Base-by-base conservation (phyloP, 257 asterid species). In the Solanum verrucosum region DNA sequence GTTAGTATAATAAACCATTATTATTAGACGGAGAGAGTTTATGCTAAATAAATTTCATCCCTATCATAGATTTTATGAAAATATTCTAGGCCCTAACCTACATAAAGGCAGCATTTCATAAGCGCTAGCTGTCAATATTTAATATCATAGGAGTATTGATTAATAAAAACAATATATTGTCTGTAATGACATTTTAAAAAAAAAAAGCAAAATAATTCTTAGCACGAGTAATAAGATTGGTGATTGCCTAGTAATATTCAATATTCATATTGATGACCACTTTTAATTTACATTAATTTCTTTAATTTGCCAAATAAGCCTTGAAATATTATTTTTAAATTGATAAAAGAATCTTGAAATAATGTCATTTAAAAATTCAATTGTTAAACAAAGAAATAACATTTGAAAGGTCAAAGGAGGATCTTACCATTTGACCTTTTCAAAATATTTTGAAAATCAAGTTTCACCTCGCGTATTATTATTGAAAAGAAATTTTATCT, bases 11-110 rank as follows among this genome's bases (percentile, higher is more conserved):
- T 38, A 2, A 38, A 38, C 1, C 2, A 38, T 6, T 38, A 38
- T 2, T 38, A 3, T 8, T 38, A 3, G 7, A 37, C 3, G 7
- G 6, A 14, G 5, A 0, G 21, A 5, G 21, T 49, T 0, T 52
- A 52, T 52, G 9, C 63, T 6, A 52, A 52, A 52, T 52, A 52
- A 52, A 52, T 4, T 52, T 52, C 63, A 52, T 1, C 63, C 9
- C 63, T 6, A 18, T 52, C 3, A 52, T 52, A 52, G 9, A 52
- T 52, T 52, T 52, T 52, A 52, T 6, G 63, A 52, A 6, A 52
- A 52, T 6, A 52, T 52, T 52, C n/a, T 52, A 6, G n/a, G 63
- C n/a, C 63, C 63, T 52, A 52, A 52, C 63, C 63, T 16, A 16
- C 9, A 18, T 52, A 18, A 52, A 52, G 63, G n/a, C 63, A 18